Conservation (phyloP, 495 filamentous ascomycete species). For the Neurospora sp. region DNA sequence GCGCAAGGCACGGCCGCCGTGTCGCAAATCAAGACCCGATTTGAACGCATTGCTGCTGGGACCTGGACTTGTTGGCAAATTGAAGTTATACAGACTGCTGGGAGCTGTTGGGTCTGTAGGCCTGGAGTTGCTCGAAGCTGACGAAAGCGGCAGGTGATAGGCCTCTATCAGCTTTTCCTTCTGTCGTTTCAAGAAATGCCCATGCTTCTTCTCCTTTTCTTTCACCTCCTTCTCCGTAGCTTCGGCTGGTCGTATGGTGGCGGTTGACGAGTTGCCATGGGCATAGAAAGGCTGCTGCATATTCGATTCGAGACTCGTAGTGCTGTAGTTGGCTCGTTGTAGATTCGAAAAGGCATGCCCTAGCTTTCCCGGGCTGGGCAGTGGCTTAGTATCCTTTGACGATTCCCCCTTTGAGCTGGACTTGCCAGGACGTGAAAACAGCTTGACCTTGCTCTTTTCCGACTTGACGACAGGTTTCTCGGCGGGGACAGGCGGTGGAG, state of each 20-base stretch:
- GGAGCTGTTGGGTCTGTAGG: slow-evolving; percentile 78
- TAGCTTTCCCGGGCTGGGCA: slow-evolving; percentile 78
- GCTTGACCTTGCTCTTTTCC: slow-evolving; percentile 82
- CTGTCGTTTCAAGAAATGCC: slow-evolving; percentile 78
- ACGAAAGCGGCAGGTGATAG: slow-evolving; percentile 74
- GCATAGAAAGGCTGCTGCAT: slow-evolving; percentile 65
- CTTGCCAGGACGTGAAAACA: slow-evolving; percentile 83
- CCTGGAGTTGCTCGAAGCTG: slow-evolving; percentile 80
- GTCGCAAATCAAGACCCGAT: slow-evolving; percentile 74
- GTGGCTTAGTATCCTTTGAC: slow-evolving; percentile 51
- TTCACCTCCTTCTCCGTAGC: slow-evolving; percentile 28
- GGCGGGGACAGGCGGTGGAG: slow-evolving; percentile 33
- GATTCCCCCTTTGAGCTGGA: slow-evolving; percentile 64
- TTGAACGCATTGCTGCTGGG: slow-evolving; percentile 65
- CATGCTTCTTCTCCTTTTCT: slow-evolving; percentile 60
- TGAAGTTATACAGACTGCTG: slow-evolving; percentile 67
- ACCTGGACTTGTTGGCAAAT: slow-evolving; percentile 57
- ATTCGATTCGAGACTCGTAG: slow-evolving; percentile 64
- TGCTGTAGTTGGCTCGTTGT: slow-evolving; percentile 63
- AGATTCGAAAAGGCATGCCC: slow-evolving; percentile 49
- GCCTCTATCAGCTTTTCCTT: slow-evolving; percentile 84
- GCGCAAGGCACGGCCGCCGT: slow-evolving; percentile 73
- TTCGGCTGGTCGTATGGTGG: slow-evolving; percentile 54
- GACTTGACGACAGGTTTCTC: slow-evolving; percentile 54
- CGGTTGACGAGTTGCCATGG: slow-evolving; percentile 71